These are phyloP conservation scores for Leccinum pallidistipes DNA, from an alignment of 1,284 basidiomycete species.

Conservation along the genomic window DNA sequence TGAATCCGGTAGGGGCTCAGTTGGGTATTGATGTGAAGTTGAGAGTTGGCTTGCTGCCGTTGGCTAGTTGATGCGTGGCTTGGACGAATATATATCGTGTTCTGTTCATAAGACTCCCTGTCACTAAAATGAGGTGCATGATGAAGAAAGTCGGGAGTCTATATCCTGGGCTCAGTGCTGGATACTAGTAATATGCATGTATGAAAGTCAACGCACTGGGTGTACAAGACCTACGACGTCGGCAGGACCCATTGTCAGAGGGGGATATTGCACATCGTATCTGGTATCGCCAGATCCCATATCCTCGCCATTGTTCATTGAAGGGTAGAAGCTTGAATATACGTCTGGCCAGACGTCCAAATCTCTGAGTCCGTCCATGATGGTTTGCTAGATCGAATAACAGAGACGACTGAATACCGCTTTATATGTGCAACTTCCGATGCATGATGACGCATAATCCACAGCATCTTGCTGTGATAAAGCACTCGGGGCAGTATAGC, in stretches of 20 bases:
- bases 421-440: constrained; percentile 18
- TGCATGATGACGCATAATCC: neutral
- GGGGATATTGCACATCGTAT: neutral
- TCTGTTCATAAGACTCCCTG: neutral
- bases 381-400: neutral
- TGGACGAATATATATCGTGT: neutral
- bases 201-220: constrained; percentile 18
- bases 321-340: constrained; percentile 6
- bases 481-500: neutral
- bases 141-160: constrained; percentile 9
- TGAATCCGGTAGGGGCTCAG: constrained; percentile 3
- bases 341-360: constrained; percentile 9
- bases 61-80: neutral
- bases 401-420: neutral
- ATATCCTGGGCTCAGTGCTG: neutral
- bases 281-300: neutral
- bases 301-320: neutral
- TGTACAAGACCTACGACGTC: neutral
- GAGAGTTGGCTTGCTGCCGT: constrained; percentile 10
- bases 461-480: constrained; percentile 33
- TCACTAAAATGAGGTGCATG: neutral
- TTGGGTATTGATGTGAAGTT: constrained; percentile 23
- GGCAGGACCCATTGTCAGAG: neutral
- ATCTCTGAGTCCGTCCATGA: constrained; percentile 15
- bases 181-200: neutral